Evolutionary conservation across 345 rosid species (phyloP).

Genomic region (Reutealis trisperma): DNA sequence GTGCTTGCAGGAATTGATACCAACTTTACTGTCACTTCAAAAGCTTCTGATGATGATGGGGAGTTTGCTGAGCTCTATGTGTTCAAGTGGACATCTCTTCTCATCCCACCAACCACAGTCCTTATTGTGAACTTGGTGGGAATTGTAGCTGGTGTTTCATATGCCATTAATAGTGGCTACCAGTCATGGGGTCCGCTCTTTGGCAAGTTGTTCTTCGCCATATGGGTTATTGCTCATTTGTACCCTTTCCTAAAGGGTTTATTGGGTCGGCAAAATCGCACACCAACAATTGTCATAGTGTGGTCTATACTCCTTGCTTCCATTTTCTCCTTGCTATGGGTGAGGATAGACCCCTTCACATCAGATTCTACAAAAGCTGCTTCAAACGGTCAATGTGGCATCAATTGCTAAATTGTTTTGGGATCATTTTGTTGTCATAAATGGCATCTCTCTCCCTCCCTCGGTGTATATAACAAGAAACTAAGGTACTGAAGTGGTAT

Average conservation of each 20-base stretch:
- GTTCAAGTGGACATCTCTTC: conserved; percentile 98
- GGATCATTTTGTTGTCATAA: background rate
- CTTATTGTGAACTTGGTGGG: conserved; percentile 86
- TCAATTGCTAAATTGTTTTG: conserved; percentile 31
- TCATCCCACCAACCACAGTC: conserved; percentile 96
- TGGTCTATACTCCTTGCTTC: conserved; percentile 99
- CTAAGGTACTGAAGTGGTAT: conserved; percentile 7
- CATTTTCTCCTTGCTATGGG: conserved; percentile 99
- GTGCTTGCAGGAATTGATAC: conserved; percentile 98
- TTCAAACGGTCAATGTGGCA: conserved; percentile 63
- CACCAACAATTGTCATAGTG: conserved; percentile 96
- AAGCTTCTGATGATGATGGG: conserved; percentile 93
- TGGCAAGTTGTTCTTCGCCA: conserved; percentile 92
- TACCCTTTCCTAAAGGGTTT: conserved; percentile 99
- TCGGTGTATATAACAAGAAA: conserved; percentile 26
- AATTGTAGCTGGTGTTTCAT: conserved; percentile 98
- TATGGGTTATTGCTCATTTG: conserved; percentile 97
- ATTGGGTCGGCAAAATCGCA: conserved; percentile 92
- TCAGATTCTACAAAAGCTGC: conserved; percentile 45
- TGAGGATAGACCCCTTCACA: conserved; percentile 89
- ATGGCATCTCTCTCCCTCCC: background rate
- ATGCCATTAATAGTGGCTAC: conserved; percentile 93
- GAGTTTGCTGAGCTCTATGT: conserved; percentile 94
- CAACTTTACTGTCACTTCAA: conserved; percentile 96
- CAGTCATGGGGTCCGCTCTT: conserved; percentile 99